Conservation (phyloP, 345 rosid species). For the Eutrema japonicum region DNA sequence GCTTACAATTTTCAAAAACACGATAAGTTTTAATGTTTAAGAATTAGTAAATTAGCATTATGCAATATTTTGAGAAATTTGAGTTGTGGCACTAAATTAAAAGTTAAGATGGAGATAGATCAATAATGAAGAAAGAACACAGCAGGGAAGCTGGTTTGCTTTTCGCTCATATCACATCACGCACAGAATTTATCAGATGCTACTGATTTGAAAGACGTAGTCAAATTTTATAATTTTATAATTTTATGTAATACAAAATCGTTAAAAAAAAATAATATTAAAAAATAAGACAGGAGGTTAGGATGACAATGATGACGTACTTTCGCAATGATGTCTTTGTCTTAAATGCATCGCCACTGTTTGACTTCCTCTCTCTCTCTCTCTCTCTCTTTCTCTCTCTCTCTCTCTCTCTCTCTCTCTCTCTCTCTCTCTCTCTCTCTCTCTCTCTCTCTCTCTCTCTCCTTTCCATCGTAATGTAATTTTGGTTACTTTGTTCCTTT, state of each 20-base stretch:
- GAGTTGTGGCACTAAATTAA: conserved; percentile 30
- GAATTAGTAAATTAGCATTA: not conserved
- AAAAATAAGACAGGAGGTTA: conserved; percentile 30
- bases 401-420: too few species aligned
- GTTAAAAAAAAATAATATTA: not conserved
- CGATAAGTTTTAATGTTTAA: too few species aligned
- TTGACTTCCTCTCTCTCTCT: conserved; percentile 18
- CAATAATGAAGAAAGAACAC: conserved; percentile 21
- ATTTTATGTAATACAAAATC: not conserved
- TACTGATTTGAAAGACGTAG: conserved; percentile 41
- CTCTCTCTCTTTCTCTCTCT: not conserved
- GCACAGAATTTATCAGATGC: conserved; percentile 36
- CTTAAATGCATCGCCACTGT: conserved; percentile 40
- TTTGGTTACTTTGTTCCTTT: conserved; percentile 15
- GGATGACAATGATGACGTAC: conserved; percentile 43
- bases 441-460: conserved; percentile 17
- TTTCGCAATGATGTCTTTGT: conserved; percentile 45
- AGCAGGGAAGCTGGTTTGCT: conserved; percentile 15
- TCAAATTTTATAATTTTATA: not conserved
- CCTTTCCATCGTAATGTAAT: conserved; percentile 14
- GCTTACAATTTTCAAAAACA: too few species aligned
- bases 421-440: too few species aligned
- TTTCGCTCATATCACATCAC: conserved; percentile 41
- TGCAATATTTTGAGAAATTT: not conserved
- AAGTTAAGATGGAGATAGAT: conserved; percentile 19